Base-by-base conservation (phyloP, 208 protist species). In the Leishmania tropica region DNA sequence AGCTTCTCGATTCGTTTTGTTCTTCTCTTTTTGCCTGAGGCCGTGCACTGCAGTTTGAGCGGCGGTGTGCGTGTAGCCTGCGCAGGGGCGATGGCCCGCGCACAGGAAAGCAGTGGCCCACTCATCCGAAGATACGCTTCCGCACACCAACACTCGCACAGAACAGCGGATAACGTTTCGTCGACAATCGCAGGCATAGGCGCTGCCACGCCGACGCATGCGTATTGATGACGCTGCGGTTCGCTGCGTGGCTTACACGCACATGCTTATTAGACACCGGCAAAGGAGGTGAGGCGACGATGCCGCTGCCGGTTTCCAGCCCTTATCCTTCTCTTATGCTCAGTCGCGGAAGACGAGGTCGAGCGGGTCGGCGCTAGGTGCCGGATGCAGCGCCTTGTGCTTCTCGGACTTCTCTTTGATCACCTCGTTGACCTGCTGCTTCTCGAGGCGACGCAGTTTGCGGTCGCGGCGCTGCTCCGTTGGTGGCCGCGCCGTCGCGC, bases 391-490 rank as follows among this genome's bases (percentile, higher is more conserved):
- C 42, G 92, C 92, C 71, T 89, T 86, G 87, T 97, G 91, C 74
- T 80, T 87, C 42, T 93, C 85, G 6, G 90, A 94, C 82, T 89
- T 91, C 45, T 79, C 78, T 77, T 89, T 92, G 56, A 96, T 87
- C n/a, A 75, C 83, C 67, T 94, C 92, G 74, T 97, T 97, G 15
- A 81, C 79, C 51, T 90, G 62, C 78, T 87, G 80, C 87, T 96
- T 95, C 81, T 95, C 91, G 64, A 97, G 81, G 15, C 86, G 89
- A 31, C 92, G 92, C 70, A 90, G 82, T 81, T 96, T 94, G 78
- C 92, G 89, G 68, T 92, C 88, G 40, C 91, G 91, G 70, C 94
- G 94, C 81, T 95, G 92, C 86, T 95, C 91, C 54, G 92, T 97
- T 51, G 94, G 94, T 11, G 92, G 85, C 81, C 84, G 85, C 40